Conservation (phyloP, 441 rosid genomes). For the Gossypium schwendimanii region DNA sequence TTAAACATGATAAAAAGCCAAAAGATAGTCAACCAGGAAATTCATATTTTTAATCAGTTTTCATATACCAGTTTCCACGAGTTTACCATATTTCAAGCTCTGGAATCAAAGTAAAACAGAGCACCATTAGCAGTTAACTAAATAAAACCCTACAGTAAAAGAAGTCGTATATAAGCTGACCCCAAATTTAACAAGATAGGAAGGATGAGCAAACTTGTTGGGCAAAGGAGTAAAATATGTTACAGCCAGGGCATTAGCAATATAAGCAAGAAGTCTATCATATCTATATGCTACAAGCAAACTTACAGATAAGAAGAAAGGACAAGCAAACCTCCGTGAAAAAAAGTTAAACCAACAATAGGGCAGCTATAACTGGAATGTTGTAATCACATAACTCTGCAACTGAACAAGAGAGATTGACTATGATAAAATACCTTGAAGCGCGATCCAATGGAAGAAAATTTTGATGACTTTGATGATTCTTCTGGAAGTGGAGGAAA, state of each 20-base stretch:
- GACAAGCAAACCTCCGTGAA: constrained; percentile 3
- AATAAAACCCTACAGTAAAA: background rate
- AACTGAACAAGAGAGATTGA: background rate
- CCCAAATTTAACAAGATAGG: background rate
- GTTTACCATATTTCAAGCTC: background rate
- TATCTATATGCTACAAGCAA: constrained; percentile 7
- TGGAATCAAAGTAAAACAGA: background rate
- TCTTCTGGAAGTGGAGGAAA: constrained; percentile 93
- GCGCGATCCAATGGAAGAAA: constrained; percentile 98
- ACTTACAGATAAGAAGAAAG: background rate
- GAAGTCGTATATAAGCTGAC: background rate
- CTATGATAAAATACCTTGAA: constrained; percentile 58
- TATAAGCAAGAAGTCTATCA: background rate
- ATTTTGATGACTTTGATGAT: constrained; percentile 91
- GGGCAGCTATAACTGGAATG: background rate
- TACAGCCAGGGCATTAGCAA: background rate
- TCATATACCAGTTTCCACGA: background rate
- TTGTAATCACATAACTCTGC: background rate
- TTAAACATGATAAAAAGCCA: background rate
- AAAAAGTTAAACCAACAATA: constrained; percentile 3
- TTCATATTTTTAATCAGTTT: background rate
- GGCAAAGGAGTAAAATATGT: background rate
- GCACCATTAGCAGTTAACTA: background rate
- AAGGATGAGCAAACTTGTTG: background rate
- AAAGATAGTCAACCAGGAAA: background rate